Evolutionary conservation across 768 basidiomycete species (phyloP), one percentile per base, ranked within the genome.

Genomic region (Leucocoprinus leucothites): DNA sequence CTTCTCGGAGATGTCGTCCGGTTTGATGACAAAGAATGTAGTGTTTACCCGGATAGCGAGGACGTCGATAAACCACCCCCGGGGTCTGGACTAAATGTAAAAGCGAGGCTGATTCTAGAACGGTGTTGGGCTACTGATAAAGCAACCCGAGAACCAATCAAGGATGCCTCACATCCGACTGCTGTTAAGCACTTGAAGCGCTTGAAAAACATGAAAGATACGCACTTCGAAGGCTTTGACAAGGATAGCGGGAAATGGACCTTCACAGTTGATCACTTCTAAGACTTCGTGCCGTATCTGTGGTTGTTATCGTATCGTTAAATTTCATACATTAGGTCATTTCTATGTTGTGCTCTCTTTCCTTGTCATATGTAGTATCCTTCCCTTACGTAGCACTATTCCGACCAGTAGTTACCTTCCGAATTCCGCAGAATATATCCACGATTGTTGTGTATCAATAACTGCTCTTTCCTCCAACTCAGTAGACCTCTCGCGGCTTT

Each of bases 201-300:
- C 60, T 73, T 98, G 68, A 86, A 85, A 76, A 80, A 76, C 51
- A 93, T 95, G 81, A 86, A 86, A 67, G 86, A 89, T 52, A 98
- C 95, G 38, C 81, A 81, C 46, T 98, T 94, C 63, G 85, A 90
- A 66, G 73, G 72, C 64, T 98, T 90, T 68, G 87, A 94, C 56
- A 78, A 84, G 51, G 76, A 76, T 62, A 84, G 85, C 63, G 97
- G 97, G 49, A 86, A 82, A 70, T 98, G 96, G 96, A 88, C 85
- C 48, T 98, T 99, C 73, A 84, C 79, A 26, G 97, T 98, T 58
- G 86, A 94, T 66, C 93, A 96, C 74, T 99, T 98, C 76, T 92
- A 71, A 80, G 53, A n/a, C n/a, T 55, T 45, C 47, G 51, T 46
- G 24, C 25, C 22, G 41, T 57, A 25, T 14, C 14, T 35, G 21